Percentiles rank a stretch among this genome's conserved stretches.
Conservation (phyloP, 345 rosid species). For the Syzygium jambos region DNA sequence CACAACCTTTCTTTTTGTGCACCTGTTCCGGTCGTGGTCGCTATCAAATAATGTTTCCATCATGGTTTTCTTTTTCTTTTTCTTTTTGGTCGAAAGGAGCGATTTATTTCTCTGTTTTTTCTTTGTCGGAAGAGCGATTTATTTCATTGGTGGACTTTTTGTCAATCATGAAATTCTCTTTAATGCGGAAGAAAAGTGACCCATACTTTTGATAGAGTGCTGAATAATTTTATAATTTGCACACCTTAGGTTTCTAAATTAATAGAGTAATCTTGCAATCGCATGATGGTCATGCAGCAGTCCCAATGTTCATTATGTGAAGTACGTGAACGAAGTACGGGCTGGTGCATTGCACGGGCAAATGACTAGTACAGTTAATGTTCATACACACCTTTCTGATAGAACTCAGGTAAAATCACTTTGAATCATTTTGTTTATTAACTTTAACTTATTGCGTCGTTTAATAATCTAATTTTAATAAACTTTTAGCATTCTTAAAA, state of each 20-base stretch:
- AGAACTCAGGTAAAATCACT: neutral
- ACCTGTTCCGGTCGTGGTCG: no score
- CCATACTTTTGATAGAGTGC: neutral
- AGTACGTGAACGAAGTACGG: no score
- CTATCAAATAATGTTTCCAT: neutral
- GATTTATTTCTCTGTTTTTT: no score
- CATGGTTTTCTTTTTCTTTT: no score
- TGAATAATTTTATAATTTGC: no score
- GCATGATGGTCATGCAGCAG: neutral
- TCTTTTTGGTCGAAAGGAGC: no score
- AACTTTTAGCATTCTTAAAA: neutral
- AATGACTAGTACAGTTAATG: neutral
- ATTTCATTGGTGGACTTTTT: neutral
- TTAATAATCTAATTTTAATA: no score
- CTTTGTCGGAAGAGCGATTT: no score
- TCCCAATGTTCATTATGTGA: no score
- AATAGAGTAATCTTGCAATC: neutral
- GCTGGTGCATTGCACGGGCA: no score
- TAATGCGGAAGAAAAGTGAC: neutral
- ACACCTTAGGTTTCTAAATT: neutral
- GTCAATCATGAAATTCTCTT: neutral
- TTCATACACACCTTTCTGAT: neutral
- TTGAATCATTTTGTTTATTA: neutral
- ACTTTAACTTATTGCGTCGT: neutral
- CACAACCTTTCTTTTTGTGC: neutral